These are phyloP conservation scores for Lodderomyces orthopsilosis DNA, from an alignment of 1,139 yeast genomes.

Conservation along the genomic window DNA sequence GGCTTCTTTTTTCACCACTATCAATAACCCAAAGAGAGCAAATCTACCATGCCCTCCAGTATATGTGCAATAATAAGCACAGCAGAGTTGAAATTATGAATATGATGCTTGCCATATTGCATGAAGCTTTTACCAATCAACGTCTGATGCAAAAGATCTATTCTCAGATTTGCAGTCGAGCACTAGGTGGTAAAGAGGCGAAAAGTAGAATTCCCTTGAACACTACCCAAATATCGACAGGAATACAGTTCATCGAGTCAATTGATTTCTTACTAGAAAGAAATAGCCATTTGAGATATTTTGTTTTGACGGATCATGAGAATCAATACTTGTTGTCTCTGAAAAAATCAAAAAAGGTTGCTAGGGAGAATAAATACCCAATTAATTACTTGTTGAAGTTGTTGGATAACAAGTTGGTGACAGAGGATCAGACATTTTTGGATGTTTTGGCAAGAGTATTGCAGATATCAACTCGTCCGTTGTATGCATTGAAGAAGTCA, in stretches of 20 bases:
- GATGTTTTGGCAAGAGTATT: slow-evolving; percentile 73
- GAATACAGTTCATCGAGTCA: slow-evolving; percentile 76
- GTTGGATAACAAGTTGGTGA: slow-evolving; percentile 60
- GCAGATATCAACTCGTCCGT: slow-evolving; percentile 74
- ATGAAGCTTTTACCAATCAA: slow-evolving; percentile 68
- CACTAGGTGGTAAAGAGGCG: slow-evolving; percentile 18
- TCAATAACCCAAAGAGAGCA: slow-evolving; percentile 62
- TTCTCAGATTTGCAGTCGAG: slow-evolving; percentile 46
- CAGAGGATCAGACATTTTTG: slow-evolving; percentile 72
- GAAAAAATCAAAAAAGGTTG: slow-evolving; percentile 27
- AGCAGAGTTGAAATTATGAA: slow-evolving; percentile 77
- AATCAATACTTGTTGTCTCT: slow-evolving; percentile 44
- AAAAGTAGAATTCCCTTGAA: slow-evolving; percentile 51
- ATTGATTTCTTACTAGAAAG: slow-evolving; percentile 69
- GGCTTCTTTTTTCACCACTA: slow-evolving; percentile 74
- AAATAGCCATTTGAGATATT: slow-evolving; percentile 68
- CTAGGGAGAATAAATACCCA: slow-evolving; percentile 60
- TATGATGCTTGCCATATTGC: slow-evolving; percentile 62
- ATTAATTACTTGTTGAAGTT: slow-evolving; percentile 65
- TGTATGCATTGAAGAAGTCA: slow-evolving; percentile 46
- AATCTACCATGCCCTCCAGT: slow-evolving; percentile 64
- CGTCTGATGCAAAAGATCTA: slow-evolving; percentile 66
- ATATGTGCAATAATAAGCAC: slow-evolving; percentile 73
- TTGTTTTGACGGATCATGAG: slow-evolving; percentile 81
- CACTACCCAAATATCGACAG: slow-evolving; percentile 66